A percentile compares a stretch with the other conserved stretches of the same genome.
Evolutionary conservation across 768 basidiomycete genomes (phyloP).

Genomic region (Boletus rubroflammeus): DNA sequence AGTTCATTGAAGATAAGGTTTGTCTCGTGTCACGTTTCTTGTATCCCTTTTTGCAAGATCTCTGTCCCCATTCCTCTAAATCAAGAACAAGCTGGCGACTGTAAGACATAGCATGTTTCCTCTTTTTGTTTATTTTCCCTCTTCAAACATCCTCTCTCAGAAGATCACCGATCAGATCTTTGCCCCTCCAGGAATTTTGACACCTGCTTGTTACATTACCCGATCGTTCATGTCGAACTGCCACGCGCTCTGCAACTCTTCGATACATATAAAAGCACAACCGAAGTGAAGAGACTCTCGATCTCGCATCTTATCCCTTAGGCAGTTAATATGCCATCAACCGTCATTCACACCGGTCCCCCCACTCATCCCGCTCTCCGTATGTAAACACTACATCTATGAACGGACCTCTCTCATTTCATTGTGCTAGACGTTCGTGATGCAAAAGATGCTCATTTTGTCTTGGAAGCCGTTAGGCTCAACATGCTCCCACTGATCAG

Average conservation of each 20-base stretch:
- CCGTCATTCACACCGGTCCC: constrained; percentile 20
- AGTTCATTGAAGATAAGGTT: constrained; percentile 27
- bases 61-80: constrained; percentile 22
- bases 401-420: neutral
- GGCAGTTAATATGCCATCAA: constrained; percentile 15
- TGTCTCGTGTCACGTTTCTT: constrained; percentile 30
- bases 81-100: constrained; percentile 15
- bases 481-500: constrained; percentile 68
- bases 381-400: constrained; percentile 14
- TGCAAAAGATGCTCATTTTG: constrained; percentile 72
- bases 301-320: constrained; percentile 3
- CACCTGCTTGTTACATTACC: constrained; percentile 15
- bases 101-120: constrained; percentile 8
- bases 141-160: constrained; percentile 16
- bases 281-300: neutral
- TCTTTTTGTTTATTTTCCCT: constrained; percentile 15
- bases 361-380: constrained; percentile 31
- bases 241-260: constrained; percentile 16
- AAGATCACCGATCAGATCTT: constrained; percentile 21
- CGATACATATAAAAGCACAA: constrained; percentile 24
- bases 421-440: constrained; percentile 61
- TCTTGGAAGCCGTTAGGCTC: constrained; percentile 73
- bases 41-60: constrained; percentile 25
- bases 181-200: constrained; percentile 12
- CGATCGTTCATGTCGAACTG: constrained; percentile 12